Conservation (phyloP, 805 yeast genomes). For the Wickerhamiella sergipiensis region DNA sequence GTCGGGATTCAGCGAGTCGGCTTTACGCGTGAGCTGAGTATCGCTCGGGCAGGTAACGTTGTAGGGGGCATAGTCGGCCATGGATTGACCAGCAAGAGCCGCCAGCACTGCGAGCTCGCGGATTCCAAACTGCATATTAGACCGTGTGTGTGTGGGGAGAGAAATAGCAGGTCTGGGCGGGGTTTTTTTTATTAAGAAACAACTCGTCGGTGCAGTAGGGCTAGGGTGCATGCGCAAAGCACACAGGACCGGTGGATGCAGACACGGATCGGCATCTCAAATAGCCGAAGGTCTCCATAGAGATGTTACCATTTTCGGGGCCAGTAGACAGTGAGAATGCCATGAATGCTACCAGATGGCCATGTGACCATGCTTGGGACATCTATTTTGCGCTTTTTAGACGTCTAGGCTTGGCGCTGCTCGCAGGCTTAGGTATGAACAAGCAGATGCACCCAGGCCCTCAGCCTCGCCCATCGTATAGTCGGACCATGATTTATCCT, state of each 20-base stretch:
- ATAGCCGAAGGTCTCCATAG: not conserved
- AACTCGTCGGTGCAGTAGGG: not conserved
- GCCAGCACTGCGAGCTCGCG: conserved; percentile 2
- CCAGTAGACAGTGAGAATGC: too few species aligned
- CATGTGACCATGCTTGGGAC: too few species aligned
- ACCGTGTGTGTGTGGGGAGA: not conserved
- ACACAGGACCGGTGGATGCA: not conserved
- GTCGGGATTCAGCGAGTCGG: conserved; percentile 18
- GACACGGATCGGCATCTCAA: not conserved
- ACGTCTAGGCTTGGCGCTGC: not conserved
- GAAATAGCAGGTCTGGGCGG: not conserved
- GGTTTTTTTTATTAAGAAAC: not conserved
- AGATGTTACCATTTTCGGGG: too few species aligned
- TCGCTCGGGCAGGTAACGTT: conserved; percentile 31
- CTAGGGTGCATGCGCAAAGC: not conserved
- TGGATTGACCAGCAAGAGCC: conserved; percentile 21
- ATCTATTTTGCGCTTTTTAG: too few species aligned
- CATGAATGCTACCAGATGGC: too few species aligned
- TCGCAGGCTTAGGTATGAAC: not conserved
- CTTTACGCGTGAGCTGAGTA: conserved; percentile 21
- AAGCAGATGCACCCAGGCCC: not conserved
- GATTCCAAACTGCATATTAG: not conserved
- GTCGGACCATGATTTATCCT: not conserved
- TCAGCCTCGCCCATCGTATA: not conserved
- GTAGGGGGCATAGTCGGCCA: conserved; percentile 35